A percentile compares a stretch with the other conserved stretches of the same genome.
These are phyloP conservation scores for Paecilomyces dactylethromorphus DNA, from an alignment of 2,329 filamentous ascomycete species.

Conservation along the genomic window DNA sequence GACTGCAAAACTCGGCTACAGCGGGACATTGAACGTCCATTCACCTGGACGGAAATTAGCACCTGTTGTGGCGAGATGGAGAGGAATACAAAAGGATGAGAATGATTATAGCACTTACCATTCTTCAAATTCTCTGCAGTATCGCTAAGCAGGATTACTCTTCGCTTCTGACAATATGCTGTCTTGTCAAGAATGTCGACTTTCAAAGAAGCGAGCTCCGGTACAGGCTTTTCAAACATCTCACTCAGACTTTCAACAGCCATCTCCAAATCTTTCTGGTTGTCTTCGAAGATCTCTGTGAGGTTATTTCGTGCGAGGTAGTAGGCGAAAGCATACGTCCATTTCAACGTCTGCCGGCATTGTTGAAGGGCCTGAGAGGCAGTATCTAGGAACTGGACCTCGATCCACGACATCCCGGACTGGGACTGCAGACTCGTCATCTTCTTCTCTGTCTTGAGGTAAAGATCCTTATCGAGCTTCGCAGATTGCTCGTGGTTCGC, in stretches of 20 bases:
- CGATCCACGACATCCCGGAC: slow-evolving; percentile 97
- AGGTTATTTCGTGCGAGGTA: slow-evolving; percentile 94
- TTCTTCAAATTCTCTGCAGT: slow-evolving; percentile 88
- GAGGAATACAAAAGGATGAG: neutral
- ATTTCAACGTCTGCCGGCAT: slow-evolving; percentile 97
- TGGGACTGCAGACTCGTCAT: slow-evolving; percentile 93
- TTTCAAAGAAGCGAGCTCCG: slow-evolving; percentile 77
- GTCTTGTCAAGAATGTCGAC: slow-evolving; percentile 99
- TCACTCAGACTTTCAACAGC: slow-evolving; percentile 95
- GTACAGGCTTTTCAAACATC: slow-evolving; percentile 97
- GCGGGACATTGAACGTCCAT: slow-evolving; percentile 41
- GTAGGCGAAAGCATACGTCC: slow-evolving; percentile 98
- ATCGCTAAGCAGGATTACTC: slow-evolving; percentile 82
- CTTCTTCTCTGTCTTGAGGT: slow-evolving; percentile 95
- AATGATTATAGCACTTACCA: slow-evolving; percentile 49
- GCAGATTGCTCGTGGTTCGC: slow-evolving; percentile 98
- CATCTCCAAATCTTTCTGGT: slow-evolving; percentile 96
- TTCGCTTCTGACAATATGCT: slow-evolving; percentile 86
- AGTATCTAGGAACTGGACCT: slow-evolving; percentile 92
- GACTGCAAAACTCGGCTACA: slow-evolving; percentile 17
- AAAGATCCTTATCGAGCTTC: slow-evolving; percentile 92
- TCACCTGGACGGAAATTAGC: slow-evolving; percentile 22
- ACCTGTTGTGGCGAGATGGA: slow-evolving; percentile 1
- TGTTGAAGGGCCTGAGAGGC: slow-evolving; percentile 91
- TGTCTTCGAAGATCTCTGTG: slow-evolving; percentile 96